Evolutionary conservation across 805 yeast genomes (phyloP), one percentile per base, ranked within the genome.

Genomic region (Barnettozyma salicaria): DNA sequence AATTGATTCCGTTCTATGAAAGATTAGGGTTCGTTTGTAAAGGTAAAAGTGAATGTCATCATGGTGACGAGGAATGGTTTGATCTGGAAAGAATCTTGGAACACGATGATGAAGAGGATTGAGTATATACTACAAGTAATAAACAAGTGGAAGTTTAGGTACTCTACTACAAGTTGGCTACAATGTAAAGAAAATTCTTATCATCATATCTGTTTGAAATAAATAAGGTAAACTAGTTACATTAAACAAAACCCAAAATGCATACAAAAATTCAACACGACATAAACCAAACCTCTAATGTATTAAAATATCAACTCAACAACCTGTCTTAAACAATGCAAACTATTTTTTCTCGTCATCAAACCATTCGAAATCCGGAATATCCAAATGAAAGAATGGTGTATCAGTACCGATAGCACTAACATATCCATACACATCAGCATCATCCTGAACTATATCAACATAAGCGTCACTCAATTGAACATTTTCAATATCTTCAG

Each of bases 301-400:
- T 32, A 7, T 10, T 13, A 18, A 29, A 29, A 11, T 10, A 29
- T 19, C 19, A n/a, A 29, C n/a, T 13, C 6, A 12, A 6, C 19
- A 16, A 27, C 9, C 6, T 14, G 19, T 5, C 16, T 27, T 8
- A 7, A 6, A 6, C 27, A 24, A 12, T 11, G 13, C 27, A 6
- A 24, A 4, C 10, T 17, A 11, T 13, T 25, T 7, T 13, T 25
- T 18, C n/a, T 40, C 42, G 19, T 12, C n/a, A 13, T 39, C 52
- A 22, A 42, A 40, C 13, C 47, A 34, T 20, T 48, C 56, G 30
- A 52, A 52, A n/a, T 45, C 40, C 16, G 94, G 94, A 50, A 84
- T 74, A 29, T 84, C 89, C 44, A 83, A 63, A 58, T 84, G 94
- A 72, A 85, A 80, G 56, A 73, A 81, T 20, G 89, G 89, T 27